These are phyloP conservation scores for Posidonia australis DNA, from an alignment of 106 monocot genomes.

Conservation along the genomic window DNA sequence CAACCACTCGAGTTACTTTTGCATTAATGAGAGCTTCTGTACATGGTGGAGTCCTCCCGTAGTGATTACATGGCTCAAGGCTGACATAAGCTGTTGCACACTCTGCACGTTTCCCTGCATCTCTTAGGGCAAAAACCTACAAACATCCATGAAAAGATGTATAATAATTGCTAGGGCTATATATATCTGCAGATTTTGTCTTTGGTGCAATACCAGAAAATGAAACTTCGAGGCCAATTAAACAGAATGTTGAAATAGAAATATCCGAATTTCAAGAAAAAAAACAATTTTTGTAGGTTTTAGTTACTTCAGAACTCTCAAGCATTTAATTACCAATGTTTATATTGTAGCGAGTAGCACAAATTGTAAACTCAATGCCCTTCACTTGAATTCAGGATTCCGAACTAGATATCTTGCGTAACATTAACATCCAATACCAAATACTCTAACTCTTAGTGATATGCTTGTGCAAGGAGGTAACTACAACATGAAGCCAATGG, in stretches of 20 bases:
- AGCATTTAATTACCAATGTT: background rate
- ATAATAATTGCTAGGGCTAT: background rate
- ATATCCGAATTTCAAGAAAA: background rate
- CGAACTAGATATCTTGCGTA: too few species aligned
- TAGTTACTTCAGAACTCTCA: background rate
- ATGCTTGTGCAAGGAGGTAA: too few species aligned
- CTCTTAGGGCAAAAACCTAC: constrained; percentile 78
- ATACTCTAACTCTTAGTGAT: too few species aligned
- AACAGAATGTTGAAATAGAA: background rate
- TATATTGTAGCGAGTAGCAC: too few species aligned
- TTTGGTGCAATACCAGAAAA: background rate
- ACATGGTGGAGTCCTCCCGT: constrained; percentile 94
- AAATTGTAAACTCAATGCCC: too few species aligned
- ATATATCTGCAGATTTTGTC: background rate
- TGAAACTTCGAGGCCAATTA: background rate
- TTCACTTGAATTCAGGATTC: too few species aligned
- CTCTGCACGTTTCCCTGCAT: constrained; percentile 67
- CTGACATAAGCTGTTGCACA: constrained; percentile 88
- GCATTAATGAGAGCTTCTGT: constrained; percentile 79
- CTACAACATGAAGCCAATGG: too few species aligned
- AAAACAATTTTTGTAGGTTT: background rate
- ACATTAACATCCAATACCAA: too few species aligned
- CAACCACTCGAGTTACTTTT: constrained; percentile 72
- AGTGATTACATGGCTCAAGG: constrained; percentile 92
- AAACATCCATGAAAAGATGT: background rate